Evolutionary conservation across 2,329 filamentous ascomycete genomes (phyloP), one percentile per base, ranked within the genome.

Genomic region (Phialophora tarda): DNA sequence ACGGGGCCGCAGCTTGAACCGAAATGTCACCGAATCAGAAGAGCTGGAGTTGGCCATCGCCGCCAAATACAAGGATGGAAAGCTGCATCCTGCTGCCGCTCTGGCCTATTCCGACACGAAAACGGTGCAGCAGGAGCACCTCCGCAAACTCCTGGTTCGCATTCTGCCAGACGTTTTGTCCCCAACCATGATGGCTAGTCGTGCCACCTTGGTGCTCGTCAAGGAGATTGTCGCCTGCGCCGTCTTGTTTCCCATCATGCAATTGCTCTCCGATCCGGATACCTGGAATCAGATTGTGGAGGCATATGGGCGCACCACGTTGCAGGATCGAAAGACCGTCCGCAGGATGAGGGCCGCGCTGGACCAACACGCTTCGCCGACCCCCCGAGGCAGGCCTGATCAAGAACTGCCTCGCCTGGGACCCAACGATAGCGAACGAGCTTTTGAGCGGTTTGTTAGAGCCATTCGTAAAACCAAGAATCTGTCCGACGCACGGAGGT

Each of bases 231-330:
- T 97, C n/a, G 85, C 92, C 24, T 97, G 95, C 77, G 92, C 92
- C n/a, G 89, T 99, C 47, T 82, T 99, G 44, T 89, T 88, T 50
- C 95, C 95, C 0, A 81, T 96, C 24, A 84, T 97, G 75, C 88
- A 90, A 73, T 82, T 93, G 68, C 82, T 99, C 21, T 87, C 91
- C 4, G 94, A 99, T 72, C 93, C 96, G 1, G 96, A 99, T 80
- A 96, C 91, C 8, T 99, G 94, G 94, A 98, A 99, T 74, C 93
- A 97, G 77, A 79, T 97, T 66, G 92, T 98, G 84, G 94, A 98
- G 78, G 93, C 89, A 63, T 92, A 90, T 78, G 89, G 93, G 21
- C 89, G 91, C 58, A 90, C 90, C 28, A 90, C 96, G 82, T 84
- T 99, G 50, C 95, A 98, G 77, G 96, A 99, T 77, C 88, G 96